phyloP scores from a whole-genome alignment of 2,329 filamentous ascomycete genomes.

The Beauveria pseudobassiana region DNA sequence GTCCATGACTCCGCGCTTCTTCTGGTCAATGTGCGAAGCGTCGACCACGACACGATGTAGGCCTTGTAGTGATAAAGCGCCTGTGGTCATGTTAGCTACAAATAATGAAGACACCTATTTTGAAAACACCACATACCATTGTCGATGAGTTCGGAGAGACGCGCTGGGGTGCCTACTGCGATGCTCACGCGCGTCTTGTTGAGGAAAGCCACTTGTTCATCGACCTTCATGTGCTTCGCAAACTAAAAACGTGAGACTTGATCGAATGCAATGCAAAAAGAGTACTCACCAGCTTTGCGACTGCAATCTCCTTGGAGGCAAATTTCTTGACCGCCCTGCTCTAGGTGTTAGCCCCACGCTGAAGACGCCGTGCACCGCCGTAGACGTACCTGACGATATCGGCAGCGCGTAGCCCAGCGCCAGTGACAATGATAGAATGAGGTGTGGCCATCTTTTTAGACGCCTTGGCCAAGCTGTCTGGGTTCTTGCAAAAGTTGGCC shows the following conservation, averaged over 20 bases:
- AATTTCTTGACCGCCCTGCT: slow-evolving; percentile 65
- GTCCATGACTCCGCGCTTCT: slow-evolving; percentile 88
- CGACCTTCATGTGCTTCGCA: slow-evolving; percentile 94
- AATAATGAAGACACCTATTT: neutral
- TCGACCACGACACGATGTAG: slow-evolving; percentile 80
- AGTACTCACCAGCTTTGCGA: slow-evolving; percentile 66
- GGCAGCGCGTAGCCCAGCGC: slow-evolving; percentile 77
- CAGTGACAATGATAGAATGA: slow-evolving; percentile 84
- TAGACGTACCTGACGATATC: slow-evolving; percentile 64
- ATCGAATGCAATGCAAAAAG: slow-evolving; percentile 8
- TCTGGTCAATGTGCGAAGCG: slow-evolving; percentile 86
- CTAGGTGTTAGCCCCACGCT: slow-evolving; percentile 15
- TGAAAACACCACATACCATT: slow-evolving; percentile 49
- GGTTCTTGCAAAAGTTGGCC: slow-evolving; percentile 54
- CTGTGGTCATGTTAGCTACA: slow-evolving; percentile 23
- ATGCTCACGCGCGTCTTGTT: slow-evolving; percentile 67
- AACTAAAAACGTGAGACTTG: slow-evolving; percentile 43
- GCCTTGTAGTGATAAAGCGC: slow-evolving; percentile 61
- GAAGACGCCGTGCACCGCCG: neutral
- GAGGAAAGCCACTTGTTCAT: slow-evolving; percentile 74
- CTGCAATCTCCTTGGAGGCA: slow-evolving; percentile 66
- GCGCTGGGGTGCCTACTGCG: slow-evolving; percentile 80
- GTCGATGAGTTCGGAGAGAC: slow-evolving; percentile 75
- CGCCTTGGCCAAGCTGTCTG: slow-evolving; percentile 53
- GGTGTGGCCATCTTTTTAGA: slow-evolving; percentile 64